These are phyloP conservation scores for Sporisorium reilianum DNA, from an alignment of 1,284 basidiomycete species.

Conservation along the genomic window DNA sequence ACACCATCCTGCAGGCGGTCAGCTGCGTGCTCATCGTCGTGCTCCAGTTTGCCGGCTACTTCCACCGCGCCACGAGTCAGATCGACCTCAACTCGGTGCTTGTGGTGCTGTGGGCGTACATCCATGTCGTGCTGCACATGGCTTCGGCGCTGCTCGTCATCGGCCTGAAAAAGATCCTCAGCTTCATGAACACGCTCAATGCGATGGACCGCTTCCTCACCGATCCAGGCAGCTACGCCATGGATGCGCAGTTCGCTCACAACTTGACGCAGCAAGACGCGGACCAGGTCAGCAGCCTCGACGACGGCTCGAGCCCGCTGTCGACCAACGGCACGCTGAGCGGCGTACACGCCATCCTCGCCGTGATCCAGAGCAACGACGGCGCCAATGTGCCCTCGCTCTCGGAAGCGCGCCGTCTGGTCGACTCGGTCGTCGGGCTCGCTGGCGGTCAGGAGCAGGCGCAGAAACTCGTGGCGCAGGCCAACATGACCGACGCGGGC, in stretches of 20 bases:
- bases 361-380: slow-evolving; percentile 41
- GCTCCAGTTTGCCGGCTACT: slow-evolving; percentile 46
- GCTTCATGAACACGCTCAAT: slow-evolving; percentile 43
- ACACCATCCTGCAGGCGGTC: slow-evolving; percentile 36
- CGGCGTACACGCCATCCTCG: slow-evolving; percentile 26
- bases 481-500: slow-evolving; percentile 9
- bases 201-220: slow-evolving; percentile 21
- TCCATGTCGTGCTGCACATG: slow-evolving; percentile 47
- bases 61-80: slow-evolving; percentile 30
- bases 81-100: slow-evolving; percentile 26
- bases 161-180: slow-evolving; percentile 44
- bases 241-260: slow-evolving; percentile 11
- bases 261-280: slow-evolving; percentile 10
- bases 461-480: slow-evolving; percentile 10
- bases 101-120: slow-evolving; percentile 43
- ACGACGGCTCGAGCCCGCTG: slow-evolving; percentile 12
- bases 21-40: slow-evolving; percentile 43
- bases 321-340: slow-evolving; percentile 21
- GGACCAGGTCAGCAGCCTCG: slow-evolving; percentile 6
- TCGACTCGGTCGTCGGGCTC: slow-evolving; percentile 25
- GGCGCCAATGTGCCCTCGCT: slow-evolving; percentile 34
- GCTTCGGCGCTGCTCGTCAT: slow-evolving; percentile 43
- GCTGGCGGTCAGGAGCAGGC: slow-evolving; percentile 16
- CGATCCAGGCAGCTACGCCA: slow-evolving; percentile 24
- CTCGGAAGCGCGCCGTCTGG: slow-evolving; percentile 22